A percentile compares a stretch with the other conserved stretches of the same genome.
Conservation (phyloP, 106 monocot genomes). For the Agapanthus africanus region DNA sequence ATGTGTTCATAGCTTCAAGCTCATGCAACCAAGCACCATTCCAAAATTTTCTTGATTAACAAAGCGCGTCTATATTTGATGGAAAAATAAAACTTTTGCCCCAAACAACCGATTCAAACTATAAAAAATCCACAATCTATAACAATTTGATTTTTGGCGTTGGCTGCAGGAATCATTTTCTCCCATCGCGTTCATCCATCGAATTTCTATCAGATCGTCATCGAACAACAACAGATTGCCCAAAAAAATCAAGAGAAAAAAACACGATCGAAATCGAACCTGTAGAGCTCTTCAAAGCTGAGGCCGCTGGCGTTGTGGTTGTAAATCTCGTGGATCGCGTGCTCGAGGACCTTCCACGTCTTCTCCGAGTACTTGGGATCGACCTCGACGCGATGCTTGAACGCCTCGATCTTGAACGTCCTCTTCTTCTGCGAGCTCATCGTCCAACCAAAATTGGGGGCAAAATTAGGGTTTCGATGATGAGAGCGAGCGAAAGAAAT, state of each 20-base stretch:
- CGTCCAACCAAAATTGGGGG: neutral
- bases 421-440: constrained; percentile 46
- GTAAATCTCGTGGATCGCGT: constrained; percentile 67
- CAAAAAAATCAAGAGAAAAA: neutral
- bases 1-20: too few species aligned
- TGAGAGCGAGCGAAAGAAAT: neutral
- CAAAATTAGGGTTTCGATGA: neutral
- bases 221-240: neutral
- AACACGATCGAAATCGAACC: constrained; percentile 17
- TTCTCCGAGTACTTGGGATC: constrained; percentile 67
- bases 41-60: too few species aligned
- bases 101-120: too few species aligned
- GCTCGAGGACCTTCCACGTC: constrained; percentile 62
- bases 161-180: too few species aligned
- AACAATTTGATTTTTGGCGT: too few species aligned
- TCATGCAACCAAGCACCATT: too few species aligned
- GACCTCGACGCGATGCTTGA: constrained; percentile 57
- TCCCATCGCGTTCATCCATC: too few species aligned
- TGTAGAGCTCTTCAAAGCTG: constrained; percentile 69
- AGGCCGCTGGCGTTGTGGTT: constrained; percentile 72
- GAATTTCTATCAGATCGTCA: too few species aligned
- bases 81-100: too few species aligned
- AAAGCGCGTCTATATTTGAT: too few species aligned
- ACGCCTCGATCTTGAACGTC: constrained; percentile 62
- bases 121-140: too few species aligned